A percentile compares a stretch with the other conserved stretches of the same genome.
Evolutionary conservation across 495 filamentous ascomycete species (phyloP).

Genomic region (Chlorociboria aeruginascens): DNA sequence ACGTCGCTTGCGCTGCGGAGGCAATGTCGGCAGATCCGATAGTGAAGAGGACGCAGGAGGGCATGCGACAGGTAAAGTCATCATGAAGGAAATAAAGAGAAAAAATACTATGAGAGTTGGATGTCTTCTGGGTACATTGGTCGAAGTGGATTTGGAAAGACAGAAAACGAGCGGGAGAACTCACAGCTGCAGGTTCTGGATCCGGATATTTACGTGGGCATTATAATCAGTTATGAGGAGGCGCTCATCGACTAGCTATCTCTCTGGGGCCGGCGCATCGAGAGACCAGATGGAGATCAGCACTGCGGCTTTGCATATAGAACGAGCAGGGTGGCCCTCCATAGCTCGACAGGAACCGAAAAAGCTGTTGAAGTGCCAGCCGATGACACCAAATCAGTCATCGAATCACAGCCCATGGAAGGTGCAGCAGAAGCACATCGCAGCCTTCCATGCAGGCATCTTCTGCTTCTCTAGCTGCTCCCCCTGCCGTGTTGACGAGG

Average conservation of each 20-base stretch:
- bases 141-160: not conserved
- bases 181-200: not conserved
- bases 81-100: constrained; percentile 6
- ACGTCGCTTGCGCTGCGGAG: constrained; percentile 59
- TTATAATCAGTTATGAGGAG: constrained; percentile 11
- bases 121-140: not conserved
- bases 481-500: too few species aligned
- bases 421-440: constrained; percentile 13
- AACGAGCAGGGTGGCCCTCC: not conserved
- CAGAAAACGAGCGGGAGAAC: not conserved
- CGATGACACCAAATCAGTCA: not conserved
- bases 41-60: constrained; percentile 12
- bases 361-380: not conserved
- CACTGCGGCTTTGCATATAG: constrained; percentile 7
- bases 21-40: constrained; percentile 16
- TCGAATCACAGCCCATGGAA: constrained; percentile 7
- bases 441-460: constrained; percentile 17
- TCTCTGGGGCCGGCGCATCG: not conserved
- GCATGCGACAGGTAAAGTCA: constrained; percentile 20
- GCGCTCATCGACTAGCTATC: constrained; percentile 1
- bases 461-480: not conserved
- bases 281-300: constrained; percentile 8
- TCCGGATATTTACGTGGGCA: constrained; percentile 6
- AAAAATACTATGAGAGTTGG: not conserved
- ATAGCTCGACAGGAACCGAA: not conserved